Evolutionary conservation across 2,329 filamentous ascomycete species (phyloP).

Genomic region (Lomentospora prolificans): DNA sequence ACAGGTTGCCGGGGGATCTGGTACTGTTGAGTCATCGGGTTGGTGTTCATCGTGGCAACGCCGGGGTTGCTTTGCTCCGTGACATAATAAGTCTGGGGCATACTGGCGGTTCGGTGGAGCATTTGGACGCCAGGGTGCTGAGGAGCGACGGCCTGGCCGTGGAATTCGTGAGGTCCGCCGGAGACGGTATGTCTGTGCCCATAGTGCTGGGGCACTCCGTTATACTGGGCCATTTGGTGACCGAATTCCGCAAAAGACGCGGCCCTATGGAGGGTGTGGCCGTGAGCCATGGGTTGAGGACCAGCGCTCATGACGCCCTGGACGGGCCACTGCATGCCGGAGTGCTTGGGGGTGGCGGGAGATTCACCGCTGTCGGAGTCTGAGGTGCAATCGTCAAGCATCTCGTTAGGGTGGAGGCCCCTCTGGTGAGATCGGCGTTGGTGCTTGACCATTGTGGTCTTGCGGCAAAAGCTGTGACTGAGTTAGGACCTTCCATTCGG

Average conservation of each 20-base stretch:
- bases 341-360: constrained; percentile 47
- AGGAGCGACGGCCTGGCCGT: constrained; percentile 30
- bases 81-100: constrained; percentile 43
- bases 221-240: constrained; percentile 29
- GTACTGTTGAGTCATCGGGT: constrained; percentile 37
- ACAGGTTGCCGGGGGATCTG: constrained; percentile 38
- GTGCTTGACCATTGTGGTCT: constrained; percentile 63
- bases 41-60: constrained; percentile 51
- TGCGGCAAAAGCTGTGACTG: constrained; percentile 53
- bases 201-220: constrained; percentile 18
- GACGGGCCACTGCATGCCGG: constrained; percentile 41
- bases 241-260: constrained; percentile 45
- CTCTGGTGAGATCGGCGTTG: constrained; percentile 52
- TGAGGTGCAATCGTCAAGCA: constrained; percentile 42
- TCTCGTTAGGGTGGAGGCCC: constrained; percentile 44
- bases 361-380: constrained; percentile 50
- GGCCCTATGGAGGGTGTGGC: constrained; percentile 38
- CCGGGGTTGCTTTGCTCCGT: constrained; percentile 53
- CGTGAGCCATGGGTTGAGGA: constrained; percentile 25
- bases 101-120: constrained; percentile 36
- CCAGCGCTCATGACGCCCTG: constrained; percentile 24
- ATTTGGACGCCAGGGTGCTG: constrained; percentile 36
- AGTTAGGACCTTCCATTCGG: neutral
- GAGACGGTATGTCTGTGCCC: constrained; percentile 37
- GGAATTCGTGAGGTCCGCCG: constrained; percentile 33